Conservation (phyloP, 164 flowering plant species). For the Liquidambar formosana region DNA sequence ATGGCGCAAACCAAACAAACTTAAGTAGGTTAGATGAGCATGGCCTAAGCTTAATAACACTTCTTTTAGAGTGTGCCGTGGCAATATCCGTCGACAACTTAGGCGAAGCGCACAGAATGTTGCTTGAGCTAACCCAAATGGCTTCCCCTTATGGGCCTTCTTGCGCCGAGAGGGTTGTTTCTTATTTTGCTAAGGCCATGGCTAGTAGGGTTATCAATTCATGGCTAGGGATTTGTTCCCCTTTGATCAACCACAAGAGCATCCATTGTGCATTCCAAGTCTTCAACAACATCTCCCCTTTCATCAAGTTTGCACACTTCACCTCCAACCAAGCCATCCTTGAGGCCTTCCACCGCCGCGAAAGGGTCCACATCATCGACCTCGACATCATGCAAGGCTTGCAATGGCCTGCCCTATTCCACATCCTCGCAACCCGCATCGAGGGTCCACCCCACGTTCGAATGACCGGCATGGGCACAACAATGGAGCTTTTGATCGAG, state of each 20-base stretch:
- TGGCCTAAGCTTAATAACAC: slow-evolving; percentile 44
- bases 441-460: slow-evolving; percentile 69
- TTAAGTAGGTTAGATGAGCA: slow-evolving; percentile 32
- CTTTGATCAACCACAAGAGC: slow-evolving; percentile 44
- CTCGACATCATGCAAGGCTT: slow-evolving; percentile 80
- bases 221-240: slow-evolving; percentile 63
- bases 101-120: slow-evolving; percentile 60
- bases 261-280: slow-evolving; percentile 52
- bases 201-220: slow-evolving; percentile 67
- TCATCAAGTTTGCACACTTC: slow-evolving; percentile 72
- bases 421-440: slow-evolving; percentile 59
- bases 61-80: slow-evolving; percentile 67
- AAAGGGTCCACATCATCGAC: slow-evolving; percentile 70
- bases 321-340: slow-evolving; percentile 86
- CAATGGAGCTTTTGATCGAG: slow-evolving; percentile 49
- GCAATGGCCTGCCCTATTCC: slow-evolving; percentile 82
- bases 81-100: slow-evolving; percentile 70
- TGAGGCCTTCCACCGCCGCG: slow-evolving; percentile 55
- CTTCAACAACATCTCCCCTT: slow-evolving; percentile 63
- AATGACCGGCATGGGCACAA: slow-evolving; percentile 64
- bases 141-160: slow-evolving; percentile 70
- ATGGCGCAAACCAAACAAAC: neutral
- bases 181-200: slow-evolving; percentile 75
- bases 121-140: slow-evolving; percentile 65
- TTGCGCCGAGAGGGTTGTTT: slow-evolving; percentile 66